Evolutionary conservation across 2,329 filamentous ascomycete genomes (phyloP).

Genomic region (Arthrobotrys entomopaga): DNA sequence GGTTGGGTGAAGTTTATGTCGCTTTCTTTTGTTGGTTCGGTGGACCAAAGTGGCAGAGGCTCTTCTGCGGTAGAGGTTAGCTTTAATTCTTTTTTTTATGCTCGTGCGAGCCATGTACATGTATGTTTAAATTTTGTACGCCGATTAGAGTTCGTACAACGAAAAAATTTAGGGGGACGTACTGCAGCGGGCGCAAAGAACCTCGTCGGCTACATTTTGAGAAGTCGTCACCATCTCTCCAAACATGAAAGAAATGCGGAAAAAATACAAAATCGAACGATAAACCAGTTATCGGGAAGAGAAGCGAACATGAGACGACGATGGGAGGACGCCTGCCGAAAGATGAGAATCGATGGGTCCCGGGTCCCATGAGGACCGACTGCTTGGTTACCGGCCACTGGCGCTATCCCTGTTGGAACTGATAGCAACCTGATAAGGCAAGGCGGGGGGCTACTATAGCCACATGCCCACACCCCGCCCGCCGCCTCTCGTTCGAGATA

Average conservation of each 20-base stretch:
- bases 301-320: neutral
- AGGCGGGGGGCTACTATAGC: too few relatives aligned
- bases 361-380: neutral
- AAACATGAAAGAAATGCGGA: neutral
- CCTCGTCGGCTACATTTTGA: conserved; percentile 21
- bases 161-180: neutral
- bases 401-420: neutral
- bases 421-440: conserved; percentile 3
- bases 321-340: neutral
- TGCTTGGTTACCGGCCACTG: neutral
- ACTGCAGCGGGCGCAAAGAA: conserved; percentile 34
- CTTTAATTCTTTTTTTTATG: neutral
- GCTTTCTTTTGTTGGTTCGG: conserved; percentile 1
- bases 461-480: too few relatives aligned
- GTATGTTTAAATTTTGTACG: too few relatives aligned
- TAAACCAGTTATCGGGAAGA: conserved; percentile 30
- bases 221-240: conserved; percentile 27
- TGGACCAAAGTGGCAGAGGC: conserved; percentile 38
- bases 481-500: too few relatives aligned
- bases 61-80: conserved; percentile 16
- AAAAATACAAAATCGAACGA: conserved; percentile 1
- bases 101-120: neutral
- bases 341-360: neutral
- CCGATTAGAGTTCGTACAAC: neutral
- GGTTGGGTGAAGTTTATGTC: conserved; percentile 41